A percentile compares a stretch with the other conserved stretches of the same genome.
Conservation (phyloP, 1,139 yeast species). For the Keqinozyma sinolaborantium region DNA sequence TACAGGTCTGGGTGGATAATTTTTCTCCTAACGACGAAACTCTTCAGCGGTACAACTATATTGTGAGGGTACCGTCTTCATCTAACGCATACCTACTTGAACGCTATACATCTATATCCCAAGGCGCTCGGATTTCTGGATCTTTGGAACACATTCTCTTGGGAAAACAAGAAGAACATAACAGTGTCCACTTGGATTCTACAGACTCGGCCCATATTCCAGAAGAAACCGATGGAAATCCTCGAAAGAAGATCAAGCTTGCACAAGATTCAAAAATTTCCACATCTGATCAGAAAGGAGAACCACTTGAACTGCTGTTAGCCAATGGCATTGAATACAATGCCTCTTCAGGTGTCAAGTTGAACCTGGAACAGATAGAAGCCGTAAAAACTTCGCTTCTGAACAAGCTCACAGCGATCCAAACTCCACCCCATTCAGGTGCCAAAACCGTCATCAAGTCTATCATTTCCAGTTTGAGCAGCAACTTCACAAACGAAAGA, state of each 20-base stretch:
- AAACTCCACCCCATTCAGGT: conserved; percentile 8
- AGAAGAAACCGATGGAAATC: no score
- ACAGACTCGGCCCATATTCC: no score
- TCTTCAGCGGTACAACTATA: not conserved
- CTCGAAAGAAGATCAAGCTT: no score
- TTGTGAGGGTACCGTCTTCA: conserved; percentile 3
- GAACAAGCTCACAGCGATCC: conserved; percentile 8
- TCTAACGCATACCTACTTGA: conserved; percentile 5
- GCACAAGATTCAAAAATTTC: no score
- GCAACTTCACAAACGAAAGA: conserved; percentile 24
- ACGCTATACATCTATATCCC: no score
- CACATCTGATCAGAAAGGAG: no score
- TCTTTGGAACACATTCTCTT: no score
- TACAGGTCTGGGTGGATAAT: conserved; percentile 1
- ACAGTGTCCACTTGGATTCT: no score
- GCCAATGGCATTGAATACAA: no score
- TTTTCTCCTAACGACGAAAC: not conserved
- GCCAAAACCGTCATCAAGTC: conserved; percentile 5
- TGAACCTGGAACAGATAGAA: conserved; percentile 2
- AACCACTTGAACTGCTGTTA: no score
- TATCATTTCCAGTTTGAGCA: conserved; percentile 13
- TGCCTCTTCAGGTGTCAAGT: conserved; percentile 2
- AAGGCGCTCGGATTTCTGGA: no score
- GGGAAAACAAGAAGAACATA: no score
- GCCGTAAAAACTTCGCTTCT: conserved; percentile 4